Evolutionary conservation across 2,329 filamentous ascomycete genomes (phyloP).

Genomic region (Alternaria sp.): DNA sequence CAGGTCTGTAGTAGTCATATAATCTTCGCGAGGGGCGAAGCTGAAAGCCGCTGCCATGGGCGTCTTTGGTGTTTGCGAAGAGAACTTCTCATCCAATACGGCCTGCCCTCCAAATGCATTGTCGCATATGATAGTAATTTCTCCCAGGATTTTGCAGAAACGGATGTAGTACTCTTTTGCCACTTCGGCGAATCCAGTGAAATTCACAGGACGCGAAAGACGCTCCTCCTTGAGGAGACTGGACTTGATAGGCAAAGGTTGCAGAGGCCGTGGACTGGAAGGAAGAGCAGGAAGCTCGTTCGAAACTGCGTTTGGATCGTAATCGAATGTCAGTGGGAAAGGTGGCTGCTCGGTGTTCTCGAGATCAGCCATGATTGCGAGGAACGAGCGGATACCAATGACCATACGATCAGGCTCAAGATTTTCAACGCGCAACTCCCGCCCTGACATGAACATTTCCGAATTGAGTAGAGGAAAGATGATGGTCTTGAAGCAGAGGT

Average conservation of each 20-base stretch:
- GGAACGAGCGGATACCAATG: slow-evolving; percentile 93
- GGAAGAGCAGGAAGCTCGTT: slow-evolving; percentile 45
- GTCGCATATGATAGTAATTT: slow-evolving; percentile 95
- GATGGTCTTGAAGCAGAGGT: slow-evolving; percentile 89
- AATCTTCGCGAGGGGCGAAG: slow-evolving; percentile 83
- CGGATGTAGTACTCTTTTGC: slow-evolving; percentile 86
- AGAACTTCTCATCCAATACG: slow-evolving; percentile 94
- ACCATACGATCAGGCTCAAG: slow-evolving; percentile 96
- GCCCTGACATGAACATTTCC: slow-evolving; percentile 80
- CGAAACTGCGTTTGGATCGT: slow-evolving; percentile 55
- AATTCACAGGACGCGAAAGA: slow-evolving; percentile 71
- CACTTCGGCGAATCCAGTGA: slow-evolving; percentile 72
- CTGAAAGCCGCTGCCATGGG: slow-evolving; percentile 95
- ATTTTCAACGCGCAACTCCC: slow-evolving; percentile 86
- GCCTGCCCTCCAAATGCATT: slow-evolving; percentile 97
- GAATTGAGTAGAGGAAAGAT: slow-evolving; percentile 97
- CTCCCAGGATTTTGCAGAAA: slow-evolving; percentile 94
- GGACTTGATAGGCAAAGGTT: slow-evolving; percentile 46
- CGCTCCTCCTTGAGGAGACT: slow-evolving; percentile 66
- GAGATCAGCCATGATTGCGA: slow-evolving; percentile 91
- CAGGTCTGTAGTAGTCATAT: slow-evolving; percentile 77
- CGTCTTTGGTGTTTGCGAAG: slow-evolving; percentile 85
- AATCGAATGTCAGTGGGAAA: slow-evolving; percentile 75
- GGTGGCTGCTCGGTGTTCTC: slow-evolving; percentile 87
- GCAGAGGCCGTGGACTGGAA: slow-evolving; percentile 45